A percentile compares a stretch with the other conserved stretches of the same genome.
These are phyloP conservation scores for Phialophora expanda DNA, from an alignment of 2,329 filamentous ascomycete species.

Conservation along the genomic window DNA sequence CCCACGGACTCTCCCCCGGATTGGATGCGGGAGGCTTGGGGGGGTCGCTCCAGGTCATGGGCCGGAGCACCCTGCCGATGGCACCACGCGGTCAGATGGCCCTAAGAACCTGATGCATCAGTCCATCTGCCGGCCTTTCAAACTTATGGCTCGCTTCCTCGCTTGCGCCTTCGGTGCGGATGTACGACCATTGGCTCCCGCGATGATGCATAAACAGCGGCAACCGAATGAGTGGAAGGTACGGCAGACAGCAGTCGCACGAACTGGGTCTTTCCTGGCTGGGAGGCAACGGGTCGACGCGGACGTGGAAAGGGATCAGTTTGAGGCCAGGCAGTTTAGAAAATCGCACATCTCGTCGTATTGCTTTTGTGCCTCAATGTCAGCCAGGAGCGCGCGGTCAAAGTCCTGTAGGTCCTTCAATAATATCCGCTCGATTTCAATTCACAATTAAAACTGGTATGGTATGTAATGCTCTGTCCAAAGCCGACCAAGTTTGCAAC, in stretches of 20 bases:
- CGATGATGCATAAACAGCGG: not conserved
- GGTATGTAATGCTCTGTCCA: constrained; percentile 3
- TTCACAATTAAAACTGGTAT: constrained; percentile 8
- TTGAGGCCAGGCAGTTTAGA: not conserved
- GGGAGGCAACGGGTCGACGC: not conserved
- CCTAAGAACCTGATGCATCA: not conserved
- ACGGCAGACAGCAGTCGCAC: too few species aligned
- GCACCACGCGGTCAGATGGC: not conserved
- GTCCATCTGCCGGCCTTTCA: not conserved
- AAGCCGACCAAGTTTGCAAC: constrained; percentile 7
- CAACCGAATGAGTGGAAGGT: too few species aligned
- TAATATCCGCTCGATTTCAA: not conserved
- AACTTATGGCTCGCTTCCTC: not conserved
- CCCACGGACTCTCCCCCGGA: constrained; percentile 5
- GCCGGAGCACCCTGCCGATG: not conserved
- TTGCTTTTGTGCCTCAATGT: not conserved
- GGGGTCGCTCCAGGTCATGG: not conserved
- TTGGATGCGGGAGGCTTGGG: not conserved
- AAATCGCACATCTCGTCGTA: not conserved
- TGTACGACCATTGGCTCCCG: constrained; percentile 3
- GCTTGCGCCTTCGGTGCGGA: not conserved
- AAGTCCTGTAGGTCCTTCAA: not conserved
- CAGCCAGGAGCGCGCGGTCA: not conserved
- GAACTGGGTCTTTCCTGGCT: not conserved
- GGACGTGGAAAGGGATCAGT: not conserved